phyloP scores from a whole-genome alignment of 1,284 basidiomycete genomes.

The Garcileccinum viscosum region DNA sequence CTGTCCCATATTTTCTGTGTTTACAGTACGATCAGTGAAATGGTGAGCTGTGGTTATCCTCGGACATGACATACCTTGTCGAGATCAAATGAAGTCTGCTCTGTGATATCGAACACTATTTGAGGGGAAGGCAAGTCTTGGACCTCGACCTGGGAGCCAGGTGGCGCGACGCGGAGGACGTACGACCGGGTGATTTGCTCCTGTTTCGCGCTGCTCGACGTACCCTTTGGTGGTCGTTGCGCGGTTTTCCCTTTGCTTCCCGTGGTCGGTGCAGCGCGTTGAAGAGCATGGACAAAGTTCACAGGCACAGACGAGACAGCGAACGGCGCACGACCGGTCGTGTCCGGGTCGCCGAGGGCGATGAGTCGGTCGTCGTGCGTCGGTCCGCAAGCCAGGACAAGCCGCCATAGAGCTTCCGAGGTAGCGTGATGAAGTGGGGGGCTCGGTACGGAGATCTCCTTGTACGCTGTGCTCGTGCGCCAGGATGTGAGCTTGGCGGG shows the following conservation, averaged over 20 bases:
- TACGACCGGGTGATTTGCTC: conserved; percentile 65
- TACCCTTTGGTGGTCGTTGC: background rate
- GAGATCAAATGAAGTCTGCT: conserved; percentile 86
- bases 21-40: background rate
- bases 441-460: conserved; percentile 68
- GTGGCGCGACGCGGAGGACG: conserved; percentile 44
- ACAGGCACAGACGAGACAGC: conserved; percentile 74
- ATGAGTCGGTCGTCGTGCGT: conserved; percentile 36
- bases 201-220: conserved; percentile 57
- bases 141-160: background rate
- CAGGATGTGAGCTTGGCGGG: conserved; percentile 76
- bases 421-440: conserved; percentile 46
- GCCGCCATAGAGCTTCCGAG: conserved; percentile 51
- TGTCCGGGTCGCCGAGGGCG: conserved; percentile 40
- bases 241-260: background rate
- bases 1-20: conserved; percentile 92
- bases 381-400: conserved; percentile 57
- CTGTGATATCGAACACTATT: conserved; percentile 58
- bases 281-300: conserved; percentile 42
- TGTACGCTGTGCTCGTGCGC: conserved; percentile 71
- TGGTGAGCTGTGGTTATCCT: too few relatives aligned
- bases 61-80: conserved; percentile 88
- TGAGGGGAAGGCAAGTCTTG: conserved; percentile 17
- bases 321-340: conserved; percentile 51
- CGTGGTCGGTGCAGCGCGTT: conserved; percentile 17